Evolutionary conservation across 345 rosid genomes (phyloP), one percentile per base, ranked within the genome.

Genomic region (sweet orange (Citrus sinensis)): DNA sequence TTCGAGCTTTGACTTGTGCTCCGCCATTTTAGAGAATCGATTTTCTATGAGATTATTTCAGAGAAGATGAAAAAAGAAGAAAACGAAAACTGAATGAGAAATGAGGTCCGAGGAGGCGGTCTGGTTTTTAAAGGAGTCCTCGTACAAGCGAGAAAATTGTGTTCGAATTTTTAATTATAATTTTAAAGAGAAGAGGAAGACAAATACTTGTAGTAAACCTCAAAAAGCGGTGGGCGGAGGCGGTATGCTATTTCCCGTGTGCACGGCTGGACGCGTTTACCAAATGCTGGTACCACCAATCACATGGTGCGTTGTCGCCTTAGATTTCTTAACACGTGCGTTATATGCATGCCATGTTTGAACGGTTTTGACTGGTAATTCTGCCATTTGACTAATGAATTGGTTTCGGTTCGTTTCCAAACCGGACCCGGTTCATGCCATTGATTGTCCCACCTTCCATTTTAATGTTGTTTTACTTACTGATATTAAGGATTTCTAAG

Each of bases 1-100:
- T 70, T 90, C 91, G 11, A 94, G 20, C 61, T 83, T 90, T 69
- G 81, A 87, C 86, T 87, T 91, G 7, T 90, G 71, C 27, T 96
- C 99, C 65, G 90, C 89, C 97, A 95, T 93, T 78, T 58, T 46
- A 24, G 74, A 67, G 35, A 67, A 37, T 74, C 17, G 67, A 22
- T 9, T 6, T 30, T 46, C 51, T 3, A 1, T 4, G 7, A 35
- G 49, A 19, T 73, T 51, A 34, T 59, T 7, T n/a, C 27, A 35
- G 70, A 9, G 27, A 66, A 66, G 4, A 10, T 14, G 39, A 62
- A 69, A n/a, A 19, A 40, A 51, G 17, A 64, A 32, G 9, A 39
- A 60, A 46, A 4, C 51, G 24, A 46, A 46, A 46, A 46, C 51
- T 11, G 5, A 13, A 46, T 13, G 17, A 11, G 51, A 13, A 46